phyloP scores from a whole-genome alignment of 257 asterid genomes.

The Nicotiana undulata region DNA sequence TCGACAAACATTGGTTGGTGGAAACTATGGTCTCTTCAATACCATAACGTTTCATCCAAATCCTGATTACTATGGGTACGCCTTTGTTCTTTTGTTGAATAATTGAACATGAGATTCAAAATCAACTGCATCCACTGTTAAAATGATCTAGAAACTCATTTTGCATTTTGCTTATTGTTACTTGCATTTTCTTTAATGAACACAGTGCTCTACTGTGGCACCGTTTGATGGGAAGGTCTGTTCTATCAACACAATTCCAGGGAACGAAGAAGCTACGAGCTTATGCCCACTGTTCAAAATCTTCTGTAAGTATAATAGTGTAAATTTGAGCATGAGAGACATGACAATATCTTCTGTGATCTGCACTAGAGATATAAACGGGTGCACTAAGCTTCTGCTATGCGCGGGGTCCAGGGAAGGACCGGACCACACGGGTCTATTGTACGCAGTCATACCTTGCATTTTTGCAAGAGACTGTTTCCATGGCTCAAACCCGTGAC shows the following conservation, averaged over 20 bases:
- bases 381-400: too few relatives aligned
- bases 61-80: slow-evolving; percentile 88
- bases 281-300: slow-evolving; percentile 76
- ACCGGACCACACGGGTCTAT: too few relatives aligned
- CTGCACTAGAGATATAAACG: too few relatives aligned
- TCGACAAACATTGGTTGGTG: slow-evolving; percentile 83
- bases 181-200: neutral
- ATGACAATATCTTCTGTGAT: neutral
- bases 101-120: neutral
- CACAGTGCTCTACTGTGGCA: slow-evolving; percentile 93
- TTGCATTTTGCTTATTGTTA: neutral
- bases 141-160: neutral
- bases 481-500: too few relatives aligned
- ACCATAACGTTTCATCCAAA: slow-evolving; percentile 58
- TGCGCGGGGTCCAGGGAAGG: too few relatives aligned
- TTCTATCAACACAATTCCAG: slow-evolving; percentile 43
- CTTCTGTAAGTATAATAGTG: slow-evolving; percentile 36
- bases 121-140: neutral
- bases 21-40: slow-evolving; percentile 81
- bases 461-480: too few relatives aligned
- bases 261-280: slow-evolving; percentile 61
- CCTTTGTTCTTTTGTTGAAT: neutral
- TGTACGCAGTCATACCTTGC: too few relatives aligned
- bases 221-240: slow-evolving; percentile 72
- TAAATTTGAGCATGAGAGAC: neutral